Evolutionary conservation across 2,329 filamentous ascomycete genomes (phyloP), one percentile per base, ranked within the genome.

Genomic region (Trichoderma sp.): DNA sequence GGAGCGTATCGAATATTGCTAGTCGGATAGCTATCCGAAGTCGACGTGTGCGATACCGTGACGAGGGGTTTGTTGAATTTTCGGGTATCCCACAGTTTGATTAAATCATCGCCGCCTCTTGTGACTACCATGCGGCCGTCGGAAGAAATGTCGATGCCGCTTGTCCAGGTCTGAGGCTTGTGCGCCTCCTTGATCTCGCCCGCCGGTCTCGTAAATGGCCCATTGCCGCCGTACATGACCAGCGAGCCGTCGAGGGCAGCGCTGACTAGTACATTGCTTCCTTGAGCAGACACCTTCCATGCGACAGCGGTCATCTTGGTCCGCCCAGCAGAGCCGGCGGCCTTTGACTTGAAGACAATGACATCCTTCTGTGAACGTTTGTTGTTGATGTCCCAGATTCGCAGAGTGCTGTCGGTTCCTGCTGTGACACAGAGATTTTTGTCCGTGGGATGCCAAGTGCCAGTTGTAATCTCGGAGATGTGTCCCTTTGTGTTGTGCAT

Each of bases 401-500:
- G 89, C 71, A 99, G 81, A 1, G 96, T 99, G 77, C 95, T 97
- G 78, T 99, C 96, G 10, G 94, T 96, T 8, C 94, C 94, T 49
- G 94, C 94, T 2, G 96, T 99, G 30, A 95, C 90, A 77, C 93
- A 96, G 0, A 94, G 75, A 73, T 97, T 94, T 75, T 86, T 90
- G 77, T 97, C 90, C 2, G 89, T 90, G 0, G 96, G 96, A 79
- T 95, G 93, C 96, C 96, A 99, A 49, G 91, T 91, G 26, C 93
- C 95, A 26, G 90, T 91, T 4, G 93, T 94, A 51, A 97, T 88
- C 79, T 97, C 96, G 4, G 94, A 94, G 64, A 97, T 90, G 80
- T 99, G 96, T 1, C 96, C 96, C 78, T 97, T 98, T 5, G 96
- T 99, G 78, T 98, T 94, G 80, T 97, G 89, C 91, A 98, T 96